These are phyloP conservation scores for Tolypocladium tundrense DNA, from an alignment of 2,329 filamentous ascomycete genomes.

Conservation along the genomic window DNA sequence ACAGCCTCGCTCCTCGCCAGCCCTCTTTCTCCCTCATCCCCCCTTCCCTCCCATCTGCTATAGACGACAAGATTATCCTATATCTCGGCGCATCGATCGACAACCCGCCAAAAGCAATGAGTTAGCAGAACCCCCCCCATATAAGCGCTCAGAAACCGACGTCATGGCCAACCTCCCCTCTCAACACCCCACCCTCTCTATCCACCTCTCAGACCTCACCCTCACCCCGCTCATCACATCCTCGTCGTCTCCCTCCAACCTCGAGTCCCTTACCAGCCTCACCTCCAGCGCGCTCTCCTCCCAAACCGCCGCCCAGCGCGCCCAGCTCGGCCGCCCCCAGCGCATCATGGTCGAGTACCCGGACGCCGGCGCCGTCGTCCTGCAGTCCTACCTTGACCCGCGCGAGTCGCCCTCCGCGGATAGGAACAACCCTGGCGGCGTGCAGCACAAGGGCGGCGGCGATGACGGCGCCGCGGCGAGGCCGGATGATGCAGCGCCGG, in stretches of 20 bases:
- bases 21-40: neutral
- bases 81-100: neutral
- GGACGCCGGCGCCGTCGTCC: conserved; percentile 28
- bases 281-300: conserved; percentile 42
- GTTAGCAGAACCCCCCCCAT: neutral
- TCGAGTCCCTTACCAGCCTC: conserved; percentile 41
- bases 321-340: conserved; percentile 42
- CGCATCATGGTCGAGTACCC: conserved; percentile 50
- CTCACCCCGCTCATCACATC: conserved; percentile 49
- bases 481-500: conserved; percentile 31
- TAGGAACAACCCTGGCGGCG: conserved; percentile 2
- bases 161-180: conserved; percentile 30
- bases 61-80: neutral
- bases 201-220: conserved; percentile 47
- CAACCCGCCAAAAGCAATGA: neutral
- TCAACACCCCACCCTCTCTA: conserved; percentile 39
- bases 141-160: conserved; percentile 2
- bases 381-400: conserved; percentile 37
- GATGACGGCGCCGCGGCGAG: conserved; percentile 7
- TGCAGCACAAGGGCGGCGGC: conserved; percentile 5
- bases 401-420: conserved; percentile 10
- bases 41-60: neutral
- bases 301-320: conserved; percentile 40
- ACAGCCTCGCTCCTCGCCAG: neutral
- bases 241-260: conserved; percentile 30